Evolutionary conservation across 345 rosid genomes (phyloP).

Genomic region (Gossypium australe): DNA sequence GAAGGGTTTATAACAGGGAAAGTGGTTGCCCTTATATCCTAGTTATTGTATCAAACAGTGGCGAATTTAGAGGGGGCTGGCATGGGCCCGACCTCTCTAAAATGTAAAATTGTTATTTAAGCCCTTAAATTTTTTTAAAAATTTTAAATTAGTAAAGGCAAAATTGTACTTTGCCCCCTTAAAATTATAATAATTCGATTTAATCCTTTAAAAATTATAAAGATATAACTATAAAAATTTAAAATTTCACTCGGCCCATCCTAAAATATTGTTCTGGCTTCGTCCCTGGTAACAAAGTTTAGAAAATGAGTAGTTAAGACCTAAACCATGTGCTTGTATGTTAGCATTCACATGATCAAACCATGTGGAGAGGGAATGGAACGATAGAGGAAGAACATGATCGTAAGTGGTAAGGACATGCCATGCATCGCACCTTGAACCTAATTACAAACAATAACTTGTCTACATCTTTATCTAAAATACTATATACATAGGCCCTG

Average conservation of each 20-base stretch:
- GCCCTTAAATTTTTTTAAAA: too few species aligned
- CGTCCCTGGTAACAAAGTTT: neutral
- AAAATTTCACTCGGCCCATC: too few species aligned
- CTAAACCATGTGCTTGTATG: conserved; percentile 9
- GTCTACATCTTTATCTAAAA: neutral
- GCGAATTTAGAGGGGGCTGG: too few species aligned
- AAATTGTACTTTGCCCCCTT: too few species aligned
- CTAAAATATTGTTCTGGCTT: too few species aligned
- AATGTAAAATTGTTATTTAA: too few species aligned
- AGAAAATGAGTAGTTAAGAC: neutral
- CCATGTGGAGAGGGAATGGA: conserved; percentile 6
- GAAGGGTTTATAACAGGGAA: neutral
- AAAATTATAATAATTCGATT: too few species aligned
- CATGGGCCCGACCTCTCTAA: too few species aligned
- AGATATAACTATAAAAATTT: too few species aligned
- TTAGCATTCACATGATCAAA: conserved; percentile 5
- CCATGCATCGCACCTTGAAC: neutral
- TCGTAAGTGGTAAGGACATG: neutral
- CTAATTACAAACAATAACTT: neutral
- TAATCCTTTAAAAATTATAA: too few species aligned
- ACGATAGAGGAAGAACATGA: conserved; percentile 1
- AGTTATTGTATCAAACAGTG: neutral
- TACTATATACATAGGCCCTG: neutral
- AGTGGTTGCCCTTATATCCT: neutral
- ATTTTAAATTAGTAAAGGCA: too few species aligned